phyloP scores from a whole-genome alignment of 2,329 filamentous ascomycete genomes.

The Monilinia laxa region DNA sequence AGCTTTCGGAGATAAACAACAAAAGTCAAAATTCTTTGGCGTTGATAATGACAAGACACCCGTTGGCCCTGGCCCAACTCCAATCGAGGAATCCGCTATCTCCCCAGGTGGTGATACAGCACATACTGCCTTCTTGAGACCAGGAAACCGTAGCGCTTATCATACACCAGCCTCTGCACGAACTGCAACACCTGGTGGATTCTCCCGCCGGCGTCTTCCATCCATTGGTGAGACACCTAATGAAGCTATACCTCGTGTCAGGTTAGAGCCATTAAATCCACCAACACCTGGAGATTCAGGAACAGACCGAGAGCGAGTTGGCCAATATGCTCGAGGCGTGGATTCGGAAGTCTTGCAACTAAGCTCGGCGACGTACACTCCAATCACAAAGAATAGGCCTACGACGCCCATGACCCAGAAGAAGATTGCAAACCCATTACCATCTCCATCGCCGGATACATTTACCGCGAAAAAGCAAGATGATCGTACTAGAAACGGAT shows the following conservation, averaged over 20 bases:
- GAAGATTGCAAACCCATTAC: conserved; percentile 55
- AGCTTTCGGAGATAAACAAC: conserved; percentile 67
- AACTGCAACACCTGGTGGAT: conserved; percentile 60
- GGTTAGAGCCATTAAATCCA: conserved; percentile 43
- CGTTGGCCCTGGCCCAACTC: conserved; percentile 77
- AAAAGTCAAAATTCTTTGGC: conserved; percentile 64
- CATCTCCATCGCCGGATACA: conserved; percentile 66
- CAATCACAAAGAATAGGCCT: conserved; percentile 54
- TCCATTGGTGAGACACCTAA: conserved; percentile 72
- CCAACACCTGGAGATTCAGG: conserved; percentile 48
- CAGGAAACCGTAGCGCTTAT: conserved; percentile 65
- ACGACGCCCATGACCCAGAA: conserved; percentile 64
- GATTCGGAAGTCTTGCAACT: conserved; percentile 43
- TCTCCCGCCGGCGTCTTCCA: conserved; percentile 64
- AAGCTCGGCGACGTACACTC: conserved; percentile 40
- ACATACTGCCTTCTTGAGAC: conserved; percentile 65
- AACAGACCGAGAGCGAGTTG: conserved; percentile 47
- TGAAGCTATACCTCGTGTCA: conserved; percentile 47
- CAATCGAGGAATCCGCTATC: conserved; percentile 76
- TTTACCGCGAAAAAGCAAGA: conserved; percentile 63
- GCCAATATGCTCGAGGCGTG: conserved; percentile 36
- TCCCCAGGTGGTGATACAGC: conserved; percentile 68
- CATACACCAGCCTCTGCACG: conserved; percentile 68
- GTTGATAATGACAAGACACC: conserved; percentile 66
- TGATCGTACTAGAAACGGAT: conserved; percentile 63